Conservation (phyloP, 495 filamentous ascomycete species). For the Penicillium psychrofluorescens region DNA sequence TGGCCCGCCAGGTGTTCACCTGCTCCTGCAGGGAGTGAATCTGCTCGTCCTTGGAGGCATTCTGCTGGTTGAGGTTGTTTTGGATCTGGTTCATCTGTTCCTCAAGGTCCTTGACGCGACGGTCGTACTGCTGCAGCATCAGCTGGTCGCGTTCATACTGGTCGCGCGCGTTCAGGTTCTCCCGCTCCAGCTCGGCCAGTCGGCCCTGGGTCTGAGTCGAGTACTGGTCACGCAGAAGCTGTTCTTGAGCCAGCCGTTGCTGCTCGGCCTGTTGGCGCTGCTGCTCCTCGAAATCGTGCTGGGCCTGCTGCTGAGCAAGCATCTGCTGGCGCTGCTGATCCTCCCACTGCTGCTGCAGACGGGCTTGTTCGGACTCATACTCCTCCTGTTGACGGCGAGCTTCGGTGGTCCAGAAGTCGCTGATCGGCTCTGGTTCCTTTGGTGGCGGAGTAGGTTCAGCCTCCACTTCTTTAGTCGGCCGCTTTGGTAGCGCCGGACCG, state of each 20-base stretch:
- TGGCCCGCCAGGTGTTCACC: constrained; percentile 91
- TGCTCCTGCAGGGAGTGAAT: constrained; percentile 88
- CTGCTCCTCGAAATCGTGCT: constrained; percentile 91
- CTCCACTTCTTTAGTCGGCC: constrained; percentile 60
- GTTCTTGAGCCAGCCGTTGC: constrained; percentile 83
- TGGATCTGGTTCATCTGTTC: constrained; percentile 77
- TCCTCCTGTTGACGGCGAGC: constrained; percentile 84
- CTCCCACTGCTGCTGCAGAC: constrained; percentile 75
- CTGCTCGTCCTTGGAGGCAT: constrained; percentile 85
- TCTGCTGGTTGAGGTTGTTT: constrained; percentile 76
- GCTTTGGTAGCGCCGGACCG: constrained; percentile 66
- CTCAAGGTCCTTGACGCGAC: constrained; percentile 86
- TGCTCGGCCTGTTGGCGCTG: constrained; percentile 84
- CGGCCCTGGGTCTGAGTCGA: constrained; percentile 88
- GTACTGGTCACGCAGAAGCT: constrained; percentile 77
- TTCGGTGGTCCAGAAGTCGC: constrained; percentile 96
- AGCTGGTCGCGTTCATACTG: constrained; percentile 96
- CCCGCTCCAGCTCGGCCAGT: constrained; percentile 86
- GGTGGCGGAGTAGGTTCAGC: constrained; percentile 58
- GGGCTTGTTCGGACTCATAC: constrained; percentile 86
- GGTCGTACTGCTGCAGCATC: constrained; percentile 94
- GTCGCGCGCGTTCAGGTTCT: constrained; percentile 87
- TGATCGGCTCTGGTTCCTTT: constrained; percentile 88
- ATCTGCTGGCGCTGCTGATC: constrained; percentile 73
- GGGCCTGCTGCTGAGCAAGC: constrained; percentile 70